Base-by-base conservation (phyloP, 164 flowering plant species). In the Amborella trichopoda region DNA sequence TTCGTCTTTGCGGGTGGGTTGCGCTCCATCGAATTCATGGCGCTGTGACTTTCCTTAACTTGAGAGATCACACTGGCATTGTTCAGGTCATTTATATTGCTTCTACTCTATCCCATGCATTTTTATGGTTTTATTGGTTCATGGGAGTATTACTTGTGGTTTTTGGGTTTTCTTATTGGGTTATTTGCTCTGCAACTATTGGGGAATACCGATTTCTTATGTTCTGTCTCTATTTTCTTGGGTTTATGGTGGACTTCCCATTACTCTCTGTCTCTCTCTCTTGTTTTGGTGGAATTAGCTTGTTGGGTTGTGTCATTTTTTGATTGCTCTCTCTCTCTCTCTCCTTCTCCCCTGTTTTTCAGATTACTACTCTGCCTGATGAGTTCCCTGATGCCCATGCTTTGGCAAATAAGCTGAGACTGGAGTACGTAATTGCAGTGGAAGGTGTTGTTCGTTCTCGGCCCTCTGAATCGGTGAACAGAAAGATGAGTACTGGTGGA, bases 1-100 rank as follows among this genome's bases (percentile, higher is more conserved):
- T 90, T 38, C 58, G 76, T 17, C 74, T 90, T 13, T 83, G 98
- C 51, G 98, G 98, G 28, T 90, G 98, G 98, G 95, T 90, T 23
- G 98, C 91, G 10, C 76, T 81, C 33, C 98, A 86, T 51, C 70
- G 98, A 26, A 66, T 77, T 63, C 98, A 90, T 30, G 95, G 95
- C 5, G 91, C 91, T 8, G 76, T 90, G 44, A 86, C 94, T n/a
- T 90, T 90, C 49, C 50, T 86, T 38, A 80, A 75, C 61, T 80
- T 90, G 26, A 66, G 98, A 46, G 98, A 90, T 58, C 86, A 83
- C 27, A 74, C 94, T 18, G 98, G 98, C 24, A 68, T 75, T 40
- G 76, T 90, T 48, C 98, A 90, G 91, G 97, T 65, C 0, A 0
- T 9, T 46, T 20, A 33, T 32, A 24, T 34, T 14, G 20, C 28